These are phyloP conservation scores for Colletotrichum liaoningense DNA, from an alignment of 2,329 filamentous ascomycete genomes.

Conservation along the genomic window DNA sequence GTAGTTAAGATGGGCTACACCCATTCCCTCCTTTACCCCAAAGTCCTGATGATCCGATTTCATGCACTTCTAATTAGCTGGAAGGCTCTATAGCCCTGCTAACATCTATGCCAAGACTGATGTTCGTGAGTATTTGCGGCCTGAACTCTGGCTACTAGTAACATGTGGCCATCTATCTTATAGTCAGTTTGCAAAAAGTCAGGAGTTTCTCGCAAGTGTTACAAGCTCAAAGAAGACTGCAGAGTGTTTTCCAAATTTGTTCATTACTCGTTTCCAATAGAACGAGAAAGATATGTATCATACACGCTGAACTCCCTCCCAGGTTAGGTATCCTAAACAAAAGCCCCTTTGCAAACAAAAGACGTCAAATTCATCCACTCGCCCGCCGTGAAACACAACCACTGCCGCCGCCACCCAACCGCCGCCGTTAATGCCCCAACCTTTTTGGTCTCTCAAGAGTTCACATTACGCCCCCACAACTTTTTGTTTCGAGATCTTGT, in stretches of 20 bases:
- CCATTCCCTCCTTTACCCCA: too few relatives aligned
- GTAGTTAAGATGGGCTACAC: too few relatives aligned
- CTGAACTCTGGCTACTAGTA: too few relatives aligned
- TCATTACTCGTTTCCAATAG: conserved; percentile 20
- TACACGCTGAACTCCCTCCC: conserved; percentile 33
- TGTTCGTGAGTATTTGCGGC: too few relatives aligned
- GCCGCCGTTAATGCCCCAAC: conserved; percentile 4
- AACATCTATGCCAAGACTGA: too few relatives aligned
- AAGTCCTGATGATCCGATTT: too few relatives aligned
- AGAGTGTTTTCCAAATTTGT: background rate
- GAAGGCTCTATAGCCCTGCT: too few relatives aligned
- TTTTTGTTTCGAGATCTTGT: background rate
- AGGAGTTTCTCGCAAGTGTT: background rate
- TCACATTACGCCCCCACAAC: background rate
- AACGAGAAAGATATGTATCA: conserved; percentile 16
- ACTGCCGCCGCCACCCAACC: background rate
- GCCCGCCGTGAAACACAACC: conserved; percentile 2
- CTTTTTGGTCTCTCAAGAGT: conserved; percentile 10
- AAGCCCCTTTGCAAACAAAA: background rate
- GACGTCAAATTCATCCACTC: conserved; percentile 4
- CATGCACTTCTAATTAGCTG: too few relatives aligned
- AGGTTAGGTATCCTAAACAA: conserved; percentile 22
- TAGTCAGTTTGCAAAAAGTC: too few relatives aligned
- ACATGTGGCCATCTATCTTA: too few relatives aligned
- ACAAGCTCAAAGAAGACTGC: background rate